A percentile compares a stretch with the other conserved stretches of the same genome.
Conservation (phyloP, 331 rosid genomes). For the Quercus tomentella region DNA sequence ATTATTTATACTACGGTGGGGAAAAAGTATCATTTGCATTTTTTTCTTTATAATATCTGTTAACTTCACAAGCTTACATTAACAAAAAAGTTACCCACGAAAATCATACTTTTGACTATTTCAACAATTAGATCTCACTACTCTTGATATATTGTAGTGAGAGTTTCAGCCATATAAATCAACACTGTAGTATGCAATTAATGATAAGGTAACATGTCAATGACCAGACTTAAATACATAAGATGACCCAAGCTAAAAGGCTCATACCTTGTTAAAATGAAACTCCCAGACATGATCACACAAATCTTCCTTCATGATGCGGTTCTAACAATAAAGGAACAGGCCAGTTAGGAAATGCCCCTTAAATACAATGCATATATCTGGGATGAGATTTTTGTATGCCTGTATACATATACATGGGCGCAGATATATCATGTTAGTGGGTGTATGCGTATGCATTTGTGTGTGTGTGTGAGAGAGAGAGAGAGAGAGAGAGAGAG, state of each 20-base stretch:
- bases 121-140: background rate
- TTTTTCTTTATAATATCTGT: background rate
- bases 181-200: background rate
- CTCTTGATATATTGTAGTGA: background rate
- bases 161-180: background rate
- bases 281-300: slow-evolving; percentile 49
- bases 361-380: background rate
- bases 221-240: background rate
- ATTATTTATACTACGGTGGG: background rate
- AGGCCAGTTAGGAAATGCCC: background rate
- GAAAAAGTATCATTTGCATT: background rate
- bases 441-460: background rate
- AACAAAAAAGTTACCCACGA: background rate
- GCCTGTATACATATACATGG: background rate
- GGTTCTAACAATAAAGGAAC: slow-evolving; percentile 19
- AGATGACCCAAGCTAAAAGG: background rate
- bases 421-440: background rate
- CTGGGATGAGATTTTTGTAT: background rate
- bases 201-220: background rate
- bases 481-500: background rate
- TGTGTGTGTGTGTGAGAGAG: background rate
- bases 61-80: background rate
- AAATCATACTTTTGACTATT: background rate
- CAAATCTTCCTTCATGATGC: slow-evolving; percentile 41
- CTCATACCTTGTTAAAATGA: slow-evolving; percentile 44